A percentile compares a stretch with the other conserved stretches of the same genome.
Evolutionary conservation across 371 early-diverging fungal species (phyloP).

Genomic region (Mortierella polycephala): DNA sequence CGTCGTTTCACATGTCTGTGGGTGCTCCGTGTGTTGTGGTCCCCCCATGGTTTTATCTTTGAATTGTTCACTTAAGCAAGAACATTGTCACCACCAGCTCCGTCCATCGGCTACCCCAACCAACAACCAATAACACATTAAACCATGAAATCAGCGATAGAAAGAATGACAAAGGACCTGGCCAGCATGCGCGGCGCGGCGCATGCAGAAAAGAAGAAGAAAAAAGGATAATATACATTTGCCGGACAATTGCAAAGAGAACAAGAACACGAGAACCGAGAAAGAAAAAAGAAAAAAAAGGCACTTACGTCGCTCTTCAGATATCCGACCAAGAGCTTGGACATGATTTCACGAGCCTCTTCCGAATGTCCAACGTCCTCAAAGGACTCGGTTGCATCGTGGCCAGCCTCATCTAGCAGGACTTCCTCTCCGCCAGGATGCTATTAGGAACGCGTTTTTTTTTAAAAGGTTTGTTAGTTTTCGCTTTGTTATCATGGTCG

Average conservation of each 20-base stretch:
- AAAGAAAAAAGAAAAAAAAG: neutral
- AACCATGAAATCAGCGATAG: too few species aligned
- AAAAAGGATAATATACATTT: too few species aligned
- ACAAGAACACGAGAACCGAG: neutral
- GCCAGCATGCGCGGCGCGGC: too few species aligned
- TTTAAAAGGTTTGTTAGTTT: neutral
- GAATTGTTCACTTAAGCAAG: slow-evolving; percentile 25
- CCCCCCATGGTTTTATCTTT: neutral
- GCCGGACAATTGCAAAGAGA: too few species aligned
- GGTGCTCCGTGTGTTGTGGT: neutral
- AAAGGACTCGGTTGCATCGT: slow-evolving; percentile 93
- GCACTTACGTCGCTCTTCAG: slow-evolving; percentile 70
- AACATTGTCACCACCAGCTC: neutral
- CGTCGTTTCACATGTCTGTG: neutral
- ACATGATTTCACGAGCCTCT: slow-evolving; percentile 87
- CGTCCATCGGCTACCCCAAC: too few species aligned
- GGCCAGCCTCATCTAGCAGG: slow-evolving; percentile 80
- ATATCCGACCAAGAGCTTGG: slow-evolving; percentile 78
- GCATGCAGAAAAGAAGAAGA: too few species aligned
- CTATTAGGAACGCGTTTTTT: slow-evolving; percentile 47
- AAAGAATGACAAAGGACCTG: too few species aligned
- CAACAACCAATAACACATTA: too few species aligned
- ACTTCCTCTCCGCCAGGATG: slow-evolving; percentile 90
- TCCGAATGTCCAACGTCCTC: slow-evolving; percentile 97
- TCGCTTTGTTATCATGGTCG: too few species aligned